These are phyloP conservation scores for Cytospora paraplurivora DNA, from an alignment of 2,329 filamentous ascomycete species.

Conservation along the genomic window DNA sequence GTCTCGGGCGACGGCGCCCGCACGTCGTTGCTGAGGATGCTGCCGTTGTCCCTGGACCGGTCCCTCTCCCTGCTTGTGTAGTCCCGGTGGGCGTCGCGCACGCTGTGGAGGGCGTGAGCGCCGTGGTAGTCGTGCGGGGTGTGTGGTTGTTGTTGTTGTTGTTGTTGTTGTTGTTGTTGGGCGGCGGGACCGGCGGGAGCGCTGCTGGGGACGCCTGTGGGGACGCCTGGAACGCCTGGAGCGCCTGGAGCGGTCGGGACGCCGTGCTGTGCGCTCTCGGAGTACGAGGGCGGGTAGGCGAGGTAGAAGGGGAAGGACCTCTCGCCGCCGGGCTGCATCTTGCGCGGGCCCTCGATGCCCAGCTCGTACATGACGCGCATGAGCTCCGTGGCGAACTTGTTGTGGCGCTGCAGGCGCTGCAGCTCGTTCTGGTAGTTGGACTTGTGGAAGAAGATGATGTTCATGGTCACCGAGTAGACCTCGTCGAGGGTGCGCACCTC, in stretches of 20 bases:
- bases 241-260: conserved; percentile 13
- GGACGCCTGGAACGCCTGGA: conserved; percentile 25
- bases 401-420: conserved; percentile 83
- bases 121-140: too few species aligned
- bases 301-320: conserved; percentile 65
- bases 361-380: conserved; percentile 83
- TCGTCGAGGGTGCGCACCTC: conserved; percentile 76
- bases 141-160: too few species aligned
- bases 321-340: conserved; percentile 69
- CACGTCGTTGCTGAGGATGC: not conserved
- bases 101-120: too few species aligned
- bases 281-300: conserved; percentile 36
- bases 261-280: conserved; percentile 4
- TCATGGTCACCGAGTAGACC: conserved; percentile 82
- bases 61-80: too few species aligned
- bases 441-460: conserved; percentile 97
- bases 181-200: not conserved
- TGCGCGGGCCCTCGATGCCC: conserved; percentile 81
- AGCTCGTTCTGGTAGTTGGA: conserved; percentile 96
- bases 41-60: not conserved
- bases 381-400: conserved; percentile 90
- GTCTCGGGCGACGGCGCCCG: conserved; percentile 3
- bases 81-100: too few species aligned
- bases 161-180: too few species aligned
- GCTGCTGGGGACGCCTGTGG: conserved; percentile 3